Conservation (phyloP, 257 asterid species). For the Nicotiana paniculata region DNA sequence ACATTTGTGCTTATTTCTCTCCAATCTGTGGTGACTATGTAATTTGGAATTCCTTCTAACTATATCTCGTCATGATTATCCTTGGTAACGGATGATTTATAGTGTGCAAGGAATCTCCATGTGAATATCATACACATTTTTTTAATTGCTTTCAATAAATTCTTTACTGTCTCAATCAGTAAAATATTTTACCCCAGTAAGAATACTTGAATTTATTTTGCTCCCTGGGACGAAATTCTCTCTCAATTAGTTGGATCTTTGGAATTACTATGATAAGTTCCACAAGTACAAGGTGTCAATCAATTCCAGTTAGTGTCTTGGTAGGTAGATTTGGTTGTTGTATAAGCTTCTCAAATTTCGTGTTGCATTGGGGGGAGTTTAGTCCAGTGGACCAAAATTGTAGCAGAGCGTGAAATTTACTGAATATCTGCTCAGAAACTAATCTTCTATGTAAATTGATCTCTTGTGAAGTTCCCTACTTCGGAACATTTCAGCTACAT, state of each 20-base stretch:
- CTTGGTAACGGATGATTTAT: neutral
- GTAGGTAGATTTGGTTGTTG: neutral
- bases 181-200: neutral
- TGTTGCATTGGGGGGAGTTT: neutral
- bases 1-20: neutral
- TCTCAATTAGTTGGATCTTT: neutral
- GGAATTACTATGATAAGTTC: neutral
- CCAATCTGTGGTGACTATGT: neutral
- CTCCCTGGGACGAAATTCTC: neutral
- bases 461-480: neutral
- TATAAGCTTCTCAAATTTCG: neutral
- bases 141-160: neutral
- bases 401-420: neutral
- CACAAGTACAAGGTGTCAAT: neutral
- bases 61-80: neutral
- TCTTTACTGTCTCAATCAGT: neutral
- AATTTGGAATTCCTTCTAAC: neutral
- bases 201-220: neutral
- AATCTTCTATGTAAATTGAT: neutral
- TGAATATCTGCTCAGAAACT: neutral
- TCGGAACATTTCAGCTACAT: neutral
- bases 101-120: neutral
- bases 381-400: neutral
- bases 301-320: neutral
- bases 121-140: neutral